Percentiles rank a stretch among this genome's conserved stretches.
phyloP scores from a whole-genome alignment of 352 stramenopile genomes.

The Thalassiosira sp. region DNA sequence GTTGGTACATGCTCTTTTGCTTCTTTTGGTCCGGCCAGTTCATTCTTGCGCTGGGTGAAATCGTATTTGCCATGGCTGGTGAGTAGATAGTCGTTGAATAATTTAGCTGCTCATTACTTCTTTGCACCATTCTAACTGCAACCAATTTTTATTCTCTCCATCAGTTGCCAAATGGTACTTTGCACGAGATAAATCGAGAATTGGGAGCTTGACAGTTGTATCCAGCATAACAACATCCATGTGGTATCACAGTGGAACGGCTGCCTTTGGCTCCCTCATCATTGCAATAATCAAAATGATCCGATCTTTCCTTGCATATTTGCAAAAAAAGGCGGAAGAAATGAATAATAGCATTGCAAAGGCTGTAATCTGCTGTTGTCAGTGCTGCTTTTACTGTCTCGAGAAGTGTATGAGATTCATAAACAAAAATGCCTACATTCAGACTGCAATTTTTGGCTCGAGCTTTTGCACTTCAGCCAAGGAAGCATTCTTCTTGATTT shows the following conservation, averaged over 20 bases:
- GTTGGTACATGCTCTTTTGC: slow-evolving; percentile 90
- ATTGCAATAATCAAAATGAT: slow-evolving; percentile 96
- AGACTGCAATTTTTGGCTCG: slow-evolving; percentile 91
- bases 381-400: slow-evolving; percentile 94
- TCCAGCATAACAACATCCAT: slow-evolving; percentile 60
- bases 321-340: slow-evolving; percentile 90
- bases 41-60: slow-evolving; percentile 94
- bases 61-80: slow-evolving; percentile 89
- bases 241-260: slow-evolving; percentile 92
- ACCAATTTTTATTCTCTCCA: not conserved
- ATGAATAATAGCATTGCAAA: slow-evolving; percentile 88
- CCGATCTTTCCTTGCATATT: slow-evolving; percentile 89
- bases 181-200: slow-evolving; percentile 82
- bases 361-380: slow-evolving; percentile 86
- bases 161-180: slow-evolving; percentile 84
- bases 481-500: slow-evolving; percentile 93
- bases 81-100: slow-evolving; percentile 56
- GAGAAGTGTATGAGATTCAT: slow-evolving; percentile 95
- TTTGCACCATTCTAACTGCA: not conserved
- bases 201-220: slow-evolving; percentile 73
- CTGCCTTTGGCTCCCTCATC: slow-evolving; percentile 94
- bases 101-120: not conserved
- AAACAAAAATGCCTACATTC: slow-evolving; percentile 95
- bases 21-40: slow-evolving; percentile 96
- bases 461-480: slow-evolving; percentile 91